Evolutionary conservation across 2,329 filamentous ascomycete genomes (phyloP).

Genomic region (Ilyonectria destructans): DNA sequence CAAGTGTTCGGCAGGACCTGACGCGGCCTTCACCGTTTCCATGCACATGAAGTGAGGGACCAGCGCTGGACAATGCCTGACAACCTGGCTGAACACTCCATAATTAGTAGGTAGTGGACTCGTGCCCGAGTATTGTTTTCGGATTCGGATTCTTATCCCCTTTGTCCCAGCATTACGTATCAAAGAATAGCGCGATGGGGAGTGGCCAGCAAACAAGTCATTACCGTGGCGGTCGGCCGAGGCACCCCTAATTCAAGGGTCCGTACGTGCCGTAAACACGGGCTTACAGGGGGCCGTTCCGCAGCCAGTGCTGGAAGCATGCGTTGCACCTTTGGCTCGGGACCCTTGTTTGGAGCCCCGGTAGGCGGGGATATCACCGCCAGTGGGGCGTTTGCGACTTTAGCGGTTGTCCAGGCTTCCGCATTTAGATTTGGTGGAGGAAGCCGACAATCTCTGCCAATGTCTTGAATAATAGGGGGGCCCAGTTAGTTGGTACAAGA

Average conservation of each 20-base stretch:
- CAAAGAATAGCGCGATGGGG: no score
- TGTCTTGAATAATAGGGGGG: slow-evolving; percentile 29
- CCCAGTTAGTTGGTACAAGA: slow-evolving; percentile 14
- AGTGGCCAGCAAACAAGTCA: background rate
- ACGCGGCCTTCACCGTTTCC: background rate
- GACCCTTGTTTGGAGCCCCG: slow-evolving; percentile 12
- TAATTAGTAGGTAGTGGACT: background rate
- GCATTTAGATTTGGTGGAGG: slow-evolving; percentile 28
- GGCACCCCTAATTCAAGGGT: slow-evolving; percentile 18
- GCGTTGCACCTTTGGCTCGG: background rate
- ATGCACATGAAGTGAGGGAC: background rate
- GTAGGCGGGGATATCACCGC: slow-evolving; percentile 13
- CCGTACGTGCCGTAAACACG: slow-evolving; percentile 9
- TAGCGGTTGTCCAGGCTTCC: slow-evolving; percentile 29
- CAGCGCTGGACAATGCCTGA: background rate
- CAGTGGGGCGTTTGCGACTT: slow-evolving; percentile 31
- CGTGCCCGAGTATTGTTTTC: background rate
- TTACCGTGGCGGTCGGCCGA: slow-evolving; percentile 10
- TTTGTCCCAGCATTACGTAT: background rate
- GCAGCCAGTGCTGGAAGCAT: background rate
- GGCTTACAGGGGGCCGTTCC: slow-evolving; percentile 12
- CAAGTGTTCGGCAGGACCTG: background rate
- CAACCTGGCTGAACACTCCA: background rate
- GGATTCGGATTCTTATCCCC: background rate
- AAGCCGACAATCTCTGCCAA: slow-evolving; percentile 30